Percentiles rank a stretch among this genome's conserved stretches.
Conservation (phyloP, 345 rosid genomes). For the Citrus inodora region DNA sequence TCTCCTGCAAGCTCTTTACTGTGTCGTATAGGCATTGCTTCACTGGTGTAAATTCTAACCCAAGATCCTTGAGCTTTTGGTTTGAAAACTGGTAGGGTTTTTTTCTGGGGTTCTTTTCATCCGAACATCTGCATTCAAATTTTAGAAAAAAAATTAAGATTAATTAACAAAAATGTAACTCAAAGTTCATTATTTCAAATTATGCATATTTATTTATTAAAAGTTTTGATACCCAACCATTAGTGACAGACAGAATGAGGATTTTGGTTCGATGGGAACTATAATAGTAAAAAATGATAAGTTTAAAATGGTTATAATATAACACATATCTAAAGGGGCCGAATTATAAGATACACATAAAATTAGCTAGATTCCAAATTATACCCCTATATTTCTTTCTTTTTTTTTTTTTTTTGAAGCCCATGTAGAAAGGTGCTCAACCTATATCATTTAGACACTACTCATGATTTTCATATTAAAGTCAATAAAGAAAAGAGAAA, state of each 20-base stretch:
- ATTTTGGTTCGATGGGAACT: too few relatives aligned
- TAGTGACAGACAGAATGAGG: too few relatives aligned
- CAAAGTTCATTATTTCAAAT: neutral
- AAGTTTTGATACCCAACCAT: neutral
- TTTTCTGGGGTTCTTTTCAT: conserved; percentile 80
- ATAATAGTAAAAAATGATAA: too few relatives aligned
- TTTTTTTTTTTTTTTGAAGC: too few relatives aligned
- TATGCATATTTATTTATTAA: neutral
- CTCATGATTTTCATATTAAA: too few relatives aligned
- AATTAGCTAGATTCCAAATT: too few relatives aligned
- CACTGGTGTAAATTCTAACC: conserved; percentile 75
- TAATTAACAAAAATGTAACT: neutral
- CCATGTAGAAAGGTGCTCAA: too few relatives aligned
- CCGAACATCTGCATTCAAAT: conserved; percentile 60
- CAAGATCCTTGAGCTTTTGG: conserved; percentile 75
- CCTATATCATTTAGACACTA: too few relatives aligned
- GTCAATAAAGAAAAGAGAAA: neutral
- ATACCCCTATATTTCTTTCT: neutral
- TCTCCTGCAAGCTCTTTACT: conserved; percentile 86
- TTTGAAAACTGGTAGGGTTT: conserved; percentile 76
- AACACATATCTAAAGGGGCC: too few relatives aligned
- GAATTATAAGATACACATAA: too few relatives aligned
- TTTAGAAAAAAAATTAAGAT: too few relatives aligned
- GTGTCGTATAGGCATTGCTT: conserved; percentile 84
- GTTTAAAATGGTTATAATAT: too few relatives aligned